These are phyloP conservation scores for Chrysoporthe austroafricana DNA, from an alignment of 2,329 filamentous ascomycete genomes.

Conservation along the genomic window DNA sequence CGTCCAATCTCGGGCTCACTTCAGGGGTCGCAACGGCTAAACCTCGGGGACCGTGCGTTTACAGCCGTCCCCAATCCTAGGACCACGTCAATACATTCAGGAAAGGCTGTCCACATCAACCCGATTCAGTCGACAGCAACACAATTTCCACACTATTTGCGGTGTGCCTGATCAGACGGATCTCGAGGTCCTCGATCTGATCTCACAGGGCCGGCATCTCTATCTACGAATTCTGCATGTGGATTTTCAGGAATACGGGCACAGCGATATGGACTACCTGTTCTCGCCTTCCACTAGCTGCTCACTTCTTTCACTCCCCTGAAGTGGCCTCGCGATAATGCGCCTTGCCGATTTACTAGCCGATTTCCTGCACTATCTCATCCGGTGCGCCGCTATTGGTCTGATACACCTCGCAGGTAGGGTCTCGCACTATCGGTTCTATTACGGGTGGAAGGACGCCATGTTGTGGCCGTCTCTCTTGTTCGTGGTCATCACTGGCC, in stretches of 20 bases:
- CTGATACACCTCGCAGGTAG: background rate
- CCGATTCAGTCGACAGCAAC: background rate
- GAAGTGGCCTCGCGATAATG: background rate
- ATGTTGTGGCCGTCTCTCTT: conserved; percentile 30
- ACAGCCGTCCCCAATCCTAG: conserved; percentile 1
- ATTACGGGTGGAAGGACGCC: conserved; percentile 11
- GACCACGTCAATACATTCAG: background rate
- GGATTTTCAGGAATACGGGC: background rate
- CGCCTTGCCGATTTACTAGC: background rate
- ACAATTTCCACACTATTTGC: background rate
- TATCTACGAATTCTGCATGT: background rate
- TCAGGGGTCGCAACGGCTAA: background rate
- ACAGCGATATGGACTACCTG: conserved; percentile 8
- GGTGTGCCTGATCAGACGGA: background rate
- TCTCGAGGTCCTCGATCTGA: background rate
- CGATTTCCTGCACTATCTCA: background rate
- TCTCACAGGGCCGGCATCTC: background rate
- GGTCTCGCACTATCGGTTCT: background rate
- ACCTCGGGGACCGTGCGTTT: background rate
- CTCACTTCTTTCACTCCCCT: background rate
- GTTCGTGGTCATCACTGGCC: conserved; percentile 27
- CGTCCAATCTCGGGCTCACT: background rate
- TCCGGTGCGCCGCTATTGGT: background rate
- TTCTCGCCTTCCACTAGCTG: background rate
- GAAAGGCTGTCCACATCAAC: background rate